Conservation (phyloP, 2,329 filamentous ascomycete genomes). For the Byssothecium circinans region DNA sequence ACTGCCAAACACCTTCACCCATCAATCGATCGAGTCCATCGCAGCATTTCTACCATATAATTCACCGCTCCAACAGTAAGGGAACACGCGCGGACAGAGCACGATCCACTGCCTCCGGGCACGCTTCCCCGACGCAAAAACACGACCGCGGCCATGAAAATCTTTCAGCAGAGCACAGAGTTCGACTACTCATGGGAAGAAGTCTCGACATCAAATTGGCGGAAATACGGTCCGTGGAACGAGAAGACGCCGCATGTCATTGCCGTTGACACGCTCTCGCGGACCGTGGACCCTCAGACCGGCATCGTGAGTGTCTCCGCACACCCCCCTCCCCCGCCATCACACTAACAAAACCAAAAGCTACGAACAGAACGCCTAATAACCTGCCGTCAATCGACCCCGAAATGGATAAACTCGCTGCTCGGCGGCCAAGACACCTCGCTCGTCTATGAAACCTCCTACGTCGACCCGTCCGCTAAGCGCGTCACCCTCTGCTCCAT, state of each 20-base stretch:
- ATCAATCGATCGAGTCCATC: neutral
- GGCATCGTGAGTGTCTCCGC: conserved; percentile 61
- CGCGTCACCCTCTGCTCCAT: conserved; percentile 96
- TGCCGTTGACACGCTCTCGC: conserved; percentile 88
- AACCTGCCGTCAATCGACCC: conserved; percentile 66
- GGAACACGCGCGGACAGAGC: neutral
- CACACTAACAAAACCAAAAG: conserved; percentile 42
- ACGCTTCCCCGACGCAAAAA: conserved; percentile 8
- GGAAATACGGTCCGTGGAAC: conserved; percentile 99
- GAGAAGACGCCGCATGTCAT: conserved; percentile 96
- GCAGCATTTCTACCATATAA: neutral
- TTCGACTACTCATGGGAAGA: conserved; percentile 99
- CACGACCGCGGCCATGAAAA: conserved; percentile 68
- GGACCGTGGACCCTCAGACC: conserved; percentile 64
- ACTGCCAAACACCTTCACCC: neutral
- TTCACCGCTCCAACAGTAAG: neutral
- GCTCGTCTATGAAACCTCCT: conserved; percentile 92
- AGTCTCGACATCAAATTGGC: conserved; percentile 96
- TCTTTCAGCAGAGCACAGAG: conserved; percentile 86
- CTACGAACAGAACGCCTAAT: conserved; percentile 72
- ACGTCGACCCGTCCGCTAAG: conserved; percentile 80
- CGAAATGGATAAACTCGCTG: conserved; percentile 78
- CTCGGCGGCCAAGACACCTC: conserved; percentile 79
- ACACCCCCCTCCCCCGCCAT: conserved; percentile 4
- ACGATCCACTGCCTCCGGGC: conserved; percentile 8